phyloP scores from a whole-genome alignment of 208 protist genomes.

The Acanthamoeba polyphaga region DNA sequence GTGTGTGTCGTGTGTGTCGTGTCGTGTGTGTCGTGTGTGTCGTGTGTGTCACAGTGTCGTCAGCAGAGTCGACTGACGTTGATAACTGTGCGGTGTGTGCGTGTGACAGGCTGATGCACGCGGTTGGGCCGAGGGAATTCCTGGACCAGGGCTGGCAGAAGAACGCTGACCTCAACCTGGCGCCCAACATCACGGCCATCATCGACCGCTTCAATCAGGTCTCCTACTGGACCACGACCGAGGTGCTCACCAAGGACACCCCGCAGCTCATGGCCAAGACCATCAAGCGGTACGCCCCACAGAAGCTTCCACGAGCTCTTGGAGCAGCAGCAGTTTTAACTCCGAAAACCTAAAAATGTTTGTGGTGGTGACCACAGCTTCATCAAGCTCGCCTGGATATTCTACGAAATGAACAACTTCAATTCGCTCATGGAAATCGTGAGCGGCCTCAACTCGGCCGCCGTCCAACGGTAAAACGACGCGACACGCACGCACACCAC shows the following conservation, averaged over 20 bases:
- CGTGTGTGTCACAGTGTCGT: too few species aligned
- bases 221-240: neutral
- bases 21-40: neutral
- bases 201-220: neutral
- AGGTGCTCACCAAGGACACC: neutral
- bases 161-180: neutral
- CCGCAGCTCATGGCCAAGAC: constrained; percentile 14
- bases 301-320: too few species aligned
- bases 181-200: constrained; percentile 22
- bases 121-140: neutral
- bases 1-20: neutral
- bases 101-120: neutral
- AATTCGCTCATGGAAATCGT: neutral
- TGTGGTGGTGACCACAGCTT: neutral
- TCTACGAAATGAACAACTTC: constrained; percentile 3
- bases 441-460: neutral
- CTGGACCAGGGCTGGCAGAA: neutral
- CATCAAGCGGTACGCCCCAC: neutral
- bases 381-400: neutral
- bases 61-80: too few species aligned
- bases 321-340: neutral
- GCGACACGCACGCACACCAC: too few species aligned
- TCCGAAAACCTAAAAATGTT: neutral
- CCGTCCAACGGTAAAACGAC: neutral
- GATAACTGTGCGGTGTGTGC: too few species aligned